Evolutionary conservation across 2,329 filamentous ascomycete species (phyloP).

Genomic region (Massarina eburnea): DNA sequence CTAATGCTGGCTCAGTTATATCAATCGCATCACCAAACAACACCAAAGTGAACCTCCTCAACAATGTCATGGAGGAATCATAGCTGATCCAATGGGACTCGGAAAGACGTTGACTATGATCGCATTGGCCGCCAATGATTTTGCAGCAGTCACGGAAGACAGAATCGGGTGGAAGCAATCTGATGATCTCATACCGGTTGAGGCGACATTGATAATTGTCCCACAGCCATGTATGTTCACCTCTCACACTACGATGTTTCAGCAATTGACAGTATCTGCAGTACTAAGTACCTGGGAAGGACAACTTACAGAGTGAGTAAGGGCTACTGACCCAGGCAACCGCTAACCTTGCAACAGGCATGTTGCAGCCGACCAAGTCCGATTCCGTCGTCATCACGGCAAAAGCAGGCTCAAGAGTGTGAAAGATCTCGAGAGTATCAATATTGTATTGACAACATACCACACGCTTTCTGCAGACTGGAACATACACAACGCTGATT

Average conservation of each 20-base stretch:
- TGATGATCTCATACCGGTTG: not conserved
- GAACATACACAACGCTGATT: not conserved
- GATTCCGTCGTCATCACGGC: slow-evolving; percentile 13
- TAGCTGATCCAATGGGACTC: slow-evolving; percentile 22
- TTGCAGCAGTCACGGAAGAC: not conserved
- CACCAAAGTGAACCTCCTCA: slow-evolving; percentile 7
- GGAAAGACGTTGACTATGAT: slow-evolving; percentile 22
- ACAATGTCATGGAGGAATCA: slow-evolving; percentile 15
- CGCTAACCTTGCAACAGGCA: slow-evolving; percentile 5
- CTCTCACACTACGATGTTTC: not conserved
- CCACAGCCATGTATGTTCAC: slow-evolving; percentile 11
- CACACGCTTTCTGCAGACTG: slow-evolving; percentile 17
- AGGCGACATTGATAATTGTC: slow-evolving; percentile 17
- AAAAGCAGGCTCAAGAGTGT: slow-evolving; percentile 4
- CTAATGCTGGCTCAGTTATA: slow-evolving; percentile 4
- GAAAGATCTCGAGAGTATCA: not conserved
- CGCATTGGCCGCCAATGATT: slow-evolving; percentile 13
- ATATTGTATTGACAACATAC: slow-evolving; percentile 20
- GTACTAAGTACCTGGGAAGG: slow-evolving; percentile 12
- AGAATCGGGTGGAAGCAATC: not conserved
- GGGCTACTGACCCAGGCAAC: too few species aligned
- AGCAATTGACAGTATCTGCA: not conserved
- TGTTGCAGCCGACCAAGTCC: slow-evolving; percentile 3
- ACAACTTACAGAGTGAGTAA: slow-evolving; percentile 9
- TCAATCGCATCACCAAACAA: slow-evolving; percentile 11